A percentile compares a stretch with the other conserved stretches of the same genome.
Conservation (phyloP, 2,329 filamentous ascomycete species). For the Raffaelea arxii region DNA sequence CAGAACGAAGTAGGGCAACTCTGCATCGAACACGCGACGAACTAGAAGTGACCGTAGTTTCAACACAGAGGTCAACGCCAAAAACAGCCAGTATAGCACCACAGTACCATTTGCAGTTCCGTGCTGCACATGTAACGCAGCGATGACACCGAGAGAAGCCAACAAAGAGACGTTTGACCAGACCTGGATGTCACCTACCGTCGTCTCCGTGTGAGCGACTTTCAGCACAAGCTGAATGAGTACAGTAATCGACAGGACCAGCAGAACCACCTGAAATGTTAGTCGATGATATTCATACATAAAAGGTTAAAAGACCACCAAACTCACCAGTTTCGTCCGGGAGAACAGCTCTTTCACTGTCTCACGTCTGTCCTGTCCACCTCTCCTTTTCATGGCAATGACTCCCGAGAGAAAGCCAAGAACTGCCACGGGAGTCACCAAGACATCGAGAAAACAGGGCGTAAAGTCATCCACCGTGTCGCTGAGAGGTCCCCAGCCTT, state of each 20-base stretch:
- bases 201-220: slow-evolving; percentile 59
- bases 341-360: too few species aligned
- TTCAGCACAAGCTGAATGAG: slow-evolving; percentile 67
- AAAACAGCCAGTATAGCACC: slow-evolving; percentile 85
- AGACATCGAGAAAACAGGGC: slow-evolving; percentile 92
- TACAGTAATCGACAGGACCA: slow-evolving; percentile 67
- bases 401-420: slow-evolving; percentile 80
- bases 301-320: too few species aligned
- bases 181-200: slow-evolving; percentile 75
- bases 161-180: slow-evolving; percentile 69
- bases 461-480: slow-evolving; percentile 86
- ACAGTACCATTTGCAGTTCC: slow-evolving; percentile 80
- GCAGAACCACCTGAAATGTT: too few species aligned
- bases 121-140: slow-evolving; percentile 67
- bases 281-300: too few species aligned
- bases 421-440: slow-evolving; percentile 66
- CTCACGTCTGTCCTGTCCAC: too few species aligned
- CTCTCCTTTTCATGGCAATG: too few species aligned
- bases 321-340: too few species aligned
- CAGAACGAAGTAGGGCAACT: slow-evolving; percentile 65
- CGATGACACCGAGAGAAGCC: slow-evolving; percentile 63
- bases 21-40: slow-evolving; percentile 58
- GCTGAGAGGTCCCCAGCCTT: slow-evolving; percentile 94
- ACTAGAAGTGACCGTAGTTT: slow-evolving; percentile 81
- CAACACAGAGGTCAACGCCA: slow-evolving; percentile 66